These are phyloP conservation scores for Coprinellus micaceus DNA, from an alignment of 768 basidiomycete species.

Conservation along the genomic window DNA sequence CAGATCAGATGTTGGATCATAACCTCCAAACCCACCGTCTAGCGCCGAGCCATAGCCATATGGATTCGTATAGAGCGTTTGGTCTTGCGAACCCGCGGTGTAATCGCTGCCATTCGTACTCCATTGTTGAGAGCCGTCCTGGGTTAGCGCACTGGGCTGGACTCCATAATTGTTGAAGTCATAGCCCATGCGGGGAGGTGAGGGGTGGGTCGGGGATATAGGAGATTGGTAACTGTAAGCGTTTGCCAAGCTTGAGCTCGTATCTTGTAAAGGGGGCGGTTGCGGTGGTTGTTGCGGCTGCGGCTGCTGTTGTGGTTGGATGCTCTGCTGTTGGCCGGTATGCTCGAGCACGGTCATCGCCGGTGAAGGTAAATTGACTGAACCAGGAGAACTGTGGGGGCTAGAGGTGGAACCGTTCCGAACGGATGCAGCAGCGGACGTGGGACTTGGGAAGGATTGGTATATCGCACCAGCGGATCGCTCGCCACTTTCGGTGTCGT, in stretches of 20 bases:
- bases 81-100: constrained; percentile 38
- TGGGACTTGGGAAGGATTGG: constrained; percentile 54
- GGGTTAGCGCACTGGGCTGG: constrained; percentile 35
- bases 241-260: constrained; percentile 51
- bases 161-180: constrained; percentile 36
- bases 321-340: constrained; percentile 13
- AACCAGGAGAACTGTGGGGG: constrained; percentile 73
- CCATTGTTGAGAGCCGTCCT: constrained; percentile 43
- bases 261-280: constrained; percentile 30
- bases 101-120: constrained; percentile 39
- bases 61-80: constrained; percentile 40
- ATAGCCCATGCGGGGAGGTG: constrained; percentile 57
- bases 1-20: constrained; percentile 38
- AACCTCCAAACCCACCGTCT: constrained; percentile 38
- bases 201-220: constrained; percentile 49
- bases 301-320: constrained; percentile 15
- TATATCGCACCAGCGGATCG: constrained; percentile 42
- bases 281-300: constrained; percentile 24
- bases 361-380: constrained; percentile 69
- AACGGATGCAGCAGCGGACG: background rate
- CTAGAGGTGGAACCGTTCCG: constrained; percentile 51
- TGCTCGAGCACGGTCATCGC: constrained; percentile 48
- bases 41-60: constrained; percentile 41
- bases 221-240: constrained; percentile 45
- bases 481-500: constrained; percentile 57